phyloP scores from a whole-genome alignment of 2,329 filamentous ascomycete genomes.

The Scedosporium aurantiacum region DNA sequence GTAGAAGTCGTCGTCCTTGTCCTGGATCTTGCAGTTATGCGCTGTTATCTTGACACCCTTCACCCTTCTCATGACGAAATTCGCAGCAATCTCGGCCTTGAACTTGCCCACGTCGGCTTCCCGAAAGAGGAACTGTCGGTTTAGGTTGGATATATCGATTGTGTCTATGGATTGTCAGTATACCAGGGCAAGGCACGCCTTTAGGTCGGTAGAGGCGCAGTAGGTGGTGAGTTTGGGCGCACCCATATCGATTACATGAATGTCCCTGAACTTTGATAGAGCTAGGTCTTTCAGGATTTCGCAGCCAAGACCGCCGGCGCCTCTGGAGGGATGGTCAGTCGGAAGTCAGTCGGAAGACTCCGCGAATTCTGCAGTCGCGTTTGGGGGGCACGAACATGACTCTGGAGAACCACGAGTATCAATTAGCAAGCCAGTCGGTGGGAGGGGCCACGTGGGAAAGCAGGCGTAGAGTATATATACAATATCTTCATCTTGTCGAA shows the following conservation, averaged over 20 bases:
- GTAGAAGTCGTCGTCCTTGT: constrained; percentile 93
- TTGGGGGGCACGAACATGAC: constrained; percentile 33
- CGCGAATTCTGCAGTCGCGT: too few species aligned
- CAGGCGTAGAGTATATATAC: constrained; percentile 33
- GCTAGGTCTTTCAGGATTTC: constrained; percentile 96
- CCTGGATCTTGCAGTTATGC: constrained; percentile 90
- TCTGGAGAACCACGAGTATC: constrained; percentile 19
- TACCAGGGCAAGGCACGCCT: too few species aligned
- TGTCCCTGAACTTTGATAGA: constrained; percentile 88
- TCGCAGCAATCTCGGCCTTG: constrained; percentile 87
- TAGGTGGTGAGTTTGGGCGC: constrained; percentile 15
- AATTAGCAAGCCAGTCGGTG: neutral
- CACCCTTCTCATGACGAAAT: constrained; percentile 81
- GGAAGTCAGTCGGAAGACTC: neutral
- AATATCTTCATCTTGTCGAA: constrained; percentile 66
- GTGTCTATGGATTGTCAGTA: constrained; percentile 51
- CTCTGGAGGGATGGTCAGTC: constrained; percentile 40
- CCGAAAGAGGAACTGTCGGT: constrained; percentile 94
- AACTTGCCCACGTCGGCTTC: constrained; percentile 81
- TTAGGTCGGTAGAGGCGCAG: neutral
- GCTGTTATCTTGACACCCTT: constrained; percentile 87
- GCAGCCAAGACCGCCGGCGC: constrained; percentile 86
- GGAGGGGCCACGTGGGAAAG: neutral
- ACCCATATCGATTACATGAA: constrained; percentile 99
- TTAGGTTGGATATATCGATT: constrained; percentile 96